These are phyloP conservation scores for Coniochaeta sp. DNA, from an alignment of 2,329 filamentous ascomycete genomes.

Conservation along the genomic window DNA sequence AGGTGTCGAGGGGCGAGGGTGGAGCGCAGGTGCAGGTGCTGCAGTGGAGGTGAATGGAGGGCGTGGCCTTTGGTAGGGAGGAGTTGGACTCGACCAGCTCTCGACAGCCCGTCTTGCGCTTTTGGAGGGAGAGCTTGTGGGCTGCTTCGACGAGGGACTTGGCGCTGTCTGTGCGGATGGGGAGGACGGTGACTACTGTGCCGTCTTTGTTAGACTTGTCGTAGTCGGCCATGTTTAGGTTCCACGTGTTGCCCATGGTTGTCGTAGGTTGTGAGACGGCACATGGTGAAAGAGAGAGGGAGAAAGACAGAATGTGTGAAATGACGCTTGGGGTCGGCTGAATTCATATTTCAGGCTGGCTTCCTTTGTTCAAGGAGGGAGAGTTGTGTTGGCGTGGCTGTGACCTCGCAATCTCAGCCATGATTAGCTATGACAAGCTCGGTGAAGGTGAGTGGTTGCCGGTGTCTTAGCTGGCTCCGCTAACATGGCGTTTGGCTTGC, in stretches of 20 bases:
- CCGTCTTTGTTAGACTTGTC: not conserved
- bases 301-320: not conserved
- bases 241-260: not conserved
- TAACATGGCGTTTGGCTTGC: not conserved
- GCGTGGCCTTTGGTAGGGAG: slow-evolving; percentile 6
- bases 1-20: not conserved
- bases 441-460: too few species aligned
- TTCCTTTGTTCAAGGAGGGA: too few species aligned
- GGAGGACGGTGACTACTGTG: not conserved
- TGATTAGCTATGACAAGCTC: too few species aligned
- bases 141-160: not conserved
- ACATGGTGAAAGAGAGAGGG: not conserved
- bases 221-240: not conserved
- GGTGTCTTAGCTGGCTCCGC: too few species aligned
- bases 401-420: not conserved
- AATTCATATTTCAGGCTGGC: not conserved
- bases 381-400: not conserved
- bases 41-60: slow-evolving; percentile 13
- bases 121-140: not conserved
- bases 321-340: not conserved
- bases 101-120: slow-evolving; percentile 8
- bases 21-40: slow-evolving; percentile 10
- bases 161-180: not conserved
- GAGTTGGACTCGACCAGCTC: slow-evolving; percentile 11
- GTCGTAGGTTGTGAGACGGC: not conserved